Evolutionary conservation across 1,284 basidiomycete species (phyloP).

Genomic region (Naganishia cerealis): DNA sequence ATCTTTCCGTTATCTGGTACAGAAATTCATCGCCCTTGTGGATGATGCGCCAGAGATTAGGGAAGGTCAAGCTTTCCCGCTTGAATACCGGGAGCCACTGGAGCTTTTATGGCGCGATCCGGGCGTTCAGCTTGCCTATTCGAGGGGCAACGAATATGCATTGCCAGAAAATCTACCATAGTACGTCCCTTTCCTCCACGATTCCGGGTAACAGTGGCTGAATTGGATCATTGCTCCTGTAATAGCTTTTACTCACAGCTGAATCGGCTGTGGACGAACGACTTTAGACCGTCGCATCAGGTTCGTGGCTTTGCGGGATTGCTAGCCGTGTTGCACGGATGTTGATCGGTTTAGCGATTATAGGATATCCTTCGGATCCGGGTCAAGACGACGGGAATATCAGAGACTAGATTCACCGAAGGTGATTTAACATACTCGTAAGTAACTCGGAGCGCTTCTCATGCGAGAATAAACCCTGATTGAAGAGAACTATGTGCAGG

Average conservation of each 20-base stretch:
- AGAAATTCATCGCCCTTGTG: constrained; percentile 61
- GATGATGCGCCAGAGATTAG: constrained; percentile 69
- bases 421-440: constrained; percentile 43
- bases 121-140: constrained; percentile 70
- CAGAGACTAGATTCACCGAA: constrained; percentile 78
- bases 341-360: background rate
- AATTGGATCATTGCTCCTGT: background rate
- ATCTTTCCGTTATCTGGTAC: background rate
- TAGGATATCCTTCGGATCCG: constrained; percentile 78
- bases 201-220: constrained; percentile 5
- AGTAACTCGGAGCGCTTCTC: background rate
- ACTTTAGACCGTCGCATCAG: constrained; percentile 65
- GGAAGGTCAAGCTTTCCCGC: constrained; percentile 76
- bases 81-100: constrained; percentile 65
- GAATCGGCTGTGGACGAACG: constrained; percentile 71
- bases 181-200: constrained; percentile 55
- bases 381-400: constrained; percentile 87
- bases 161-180: constrained; percentile 71
- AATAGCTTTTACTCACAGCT: constrained; percentile 70
- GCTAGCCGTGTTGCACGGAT: background rate
- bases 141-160: constrained; percentile 77
- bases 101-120: constrained; percentile 74
- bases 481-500: constrained; percentile 53
- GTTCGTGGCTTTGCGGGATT: background rate
- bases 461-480: too few species aligned